Conservation (phyloP, 768 basidiomycete species). For the Pleurotus tuber-regium region DNA sequence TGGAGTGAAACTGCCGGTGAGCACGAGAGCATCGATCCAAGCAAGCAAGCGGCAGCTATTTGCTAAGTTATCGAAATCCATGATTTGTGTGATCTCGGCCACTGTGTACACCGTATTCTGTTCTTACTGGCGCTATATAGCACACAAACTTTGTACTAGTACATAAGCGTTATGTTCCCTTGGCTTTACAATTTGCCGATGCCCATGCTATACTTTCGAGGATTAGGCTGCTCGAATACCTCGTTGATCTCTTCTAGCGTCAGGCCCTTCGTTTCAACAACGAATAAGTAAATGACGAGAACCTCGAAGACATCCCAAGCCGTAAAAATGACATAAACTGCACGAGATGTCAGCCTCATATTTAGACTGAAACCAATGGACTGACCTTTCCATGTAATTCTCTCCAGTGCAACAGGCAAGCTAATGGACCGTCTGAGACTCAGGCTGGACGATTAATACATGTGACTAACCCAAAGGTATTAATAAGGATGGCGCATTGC, state of each 20-base stretch:
- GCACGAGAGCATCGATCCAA: too few species aligned
- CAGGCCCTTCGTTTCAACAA: conserved; percentile 46
- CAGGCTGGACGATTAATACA: not conserved
- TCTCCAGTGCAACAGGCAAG: conserved; percentile 45
- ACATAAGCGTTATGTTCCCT: too few species aligned
- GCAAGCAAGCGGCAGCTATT: not conserved
- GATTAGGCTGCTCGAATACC: conserved; percentile 51
- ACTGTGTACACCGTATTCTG: too few species aligned
- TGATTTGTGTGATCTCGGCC: too few species aligned
- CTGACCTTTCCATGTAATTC: conserved; percentile 46
- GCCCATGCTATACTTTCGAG: conserved; percentile 32
- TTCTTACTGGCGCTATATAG: too few species aligned
- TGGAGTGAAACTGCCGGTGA: too few species aligned
- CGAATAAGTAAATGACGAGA: conserved; percentile 41
- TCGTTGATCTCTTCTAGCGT: conserved; percentile 57
- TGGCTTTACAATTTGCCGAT: too few species aligned
- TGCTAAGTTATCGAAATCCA: too few species aligned
- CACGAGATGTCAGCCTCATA: conserved; percentile 43
- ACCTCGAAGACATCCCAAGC: conserved; percentile 49
- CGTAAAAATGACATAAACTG: conserved; percentile 43
- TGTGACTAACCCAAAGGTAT: conserved; percentile 43
- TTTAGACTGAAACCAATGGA: conserved; percentile 16
- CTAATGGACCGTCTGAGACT: conserved; percentile 18
- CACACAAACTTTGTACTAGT: too few species aligned
- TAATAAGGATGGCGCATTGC: conserved; percentile 43